Evolutionary conservation across 345 rosid genomes (phyloP).

Genomic region (Adansonia digitata): DNA sequence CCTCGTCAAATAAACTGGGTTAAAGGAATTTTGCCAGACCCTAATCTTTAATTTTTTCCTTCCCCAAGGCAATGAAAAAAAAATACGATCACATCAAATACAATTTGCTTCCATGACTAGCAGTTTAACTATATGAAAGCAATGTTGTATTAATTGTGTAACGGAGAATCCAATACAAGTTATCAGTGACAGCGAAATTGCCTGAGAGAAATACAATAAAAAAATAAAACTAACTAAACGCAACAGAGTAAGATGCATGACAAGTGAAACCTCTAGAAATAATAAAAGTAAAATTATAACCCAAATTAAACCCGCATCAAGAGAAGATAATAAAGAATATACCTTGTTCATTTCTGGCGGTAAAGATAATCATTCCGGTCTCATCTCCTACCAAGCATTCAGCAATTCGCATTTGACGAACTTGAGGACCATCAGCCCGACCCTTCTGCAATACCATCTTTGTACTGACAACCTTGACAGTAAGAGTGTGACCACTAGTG

Average conservation of each 20-base stretch:
- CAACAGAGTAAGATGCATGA: not conserved
- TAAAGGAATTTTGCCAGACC: not conserved
- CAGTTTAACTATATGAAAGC: not conserved
- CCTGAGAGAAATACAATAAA: not conserved
- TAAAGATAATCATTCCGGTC: slow-evolving; percentile 75
- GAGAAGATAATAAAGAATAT: not conserved
- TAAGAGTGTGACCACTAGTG: slow-evolving; percentile 77
- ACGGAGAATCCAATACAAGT: not conserved
- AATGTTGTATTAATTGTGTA: not conserved
- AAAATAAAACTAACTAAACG: not conserved
- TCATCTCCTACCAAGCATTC: slow-evolving; percentile 95
- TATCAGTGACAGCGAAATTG: not conserved
- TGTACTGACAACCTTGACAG: slow-evolving; percentile 66
- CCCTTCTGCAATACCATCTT: slow-evolving; percentile 81
- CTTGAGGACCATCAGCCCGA: slow-evolving; percentile 64
- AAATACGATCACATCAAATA: not conserved
- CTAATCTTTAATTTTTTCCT: not conserved
- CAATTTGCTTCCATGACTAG: not conserved
- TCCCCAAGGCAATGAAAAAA: not conserved
- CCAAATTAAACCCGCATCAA: not conserved
- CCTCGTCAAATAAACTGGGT: not conserved
- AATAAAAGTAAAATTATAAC: not conserved
- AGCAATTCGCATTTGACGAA: slow-evolving; percentile 72
- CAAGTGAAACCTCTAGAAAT: not conserved
- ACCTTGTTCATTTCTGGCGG: slow-evolving; percentile 96